A percentile compares a stretch with the other conserved stretches of the same genome.
Evolutionary conservation across 1,284 basidiomycete genomes (phyloP).

Genomic region (Stereum hirsutum): DNA sequence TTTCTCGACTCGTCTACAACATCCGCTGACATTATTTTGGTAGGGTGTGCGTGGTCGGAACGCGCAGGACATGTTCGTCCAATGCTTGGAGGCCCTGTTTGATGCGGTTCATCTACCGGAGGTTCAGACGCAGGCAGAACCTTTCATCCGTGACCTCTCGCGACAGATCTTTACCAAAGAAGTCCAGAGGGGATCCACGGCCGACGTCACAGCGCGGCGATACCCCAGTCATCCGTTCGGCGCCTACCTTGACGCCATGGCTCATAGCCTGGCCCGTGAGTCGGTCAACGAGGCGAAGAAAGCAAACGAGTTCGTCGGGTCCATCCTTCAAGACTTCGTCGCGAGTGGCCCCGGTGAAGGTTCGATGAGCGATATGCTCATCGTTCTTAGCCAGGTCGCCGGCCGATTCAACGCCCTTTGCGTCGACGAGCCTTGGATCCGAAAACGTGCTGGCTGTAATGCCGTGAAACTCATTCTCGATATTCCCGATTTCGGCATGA

Average conservation of each 20-base stretch:
- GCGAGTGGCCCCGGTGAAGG: conserved; percentile 34
- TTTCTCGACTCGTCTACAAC: not conserved
- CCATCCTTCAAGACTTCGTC: conserved; percentile 65
- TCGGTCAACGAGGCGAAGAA: conserved; percentile 49
- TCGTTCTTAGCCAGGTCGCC: conserved; percentile 70
- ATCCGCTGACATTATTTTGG: not conserved
- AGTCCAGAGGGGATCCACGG: conserved; percentile 44
- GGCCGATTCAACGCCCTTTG: conserved; percentile 78
- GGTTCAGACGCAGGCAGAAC: conserved; percentile 58
- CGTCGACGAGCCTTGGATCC: conserved; percentile 81
- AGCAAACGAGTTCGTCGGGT: conserved; percentile 49
- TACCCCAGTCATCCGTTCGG: conserved; percentile 55
- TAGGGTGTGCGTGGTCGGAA: conserved; percentile 71
- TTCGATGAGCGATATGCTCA: conserved; percentile 44
- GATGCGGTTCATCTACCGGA: conserved; percentile 72
- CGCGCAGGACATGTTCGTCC: conserved; percentile 65
- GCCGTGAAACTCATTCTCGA: conserved; percentile 77
- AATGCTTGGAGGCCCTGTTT: conserved; percentile 70
- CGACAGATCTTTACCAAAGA: conserved; percentile 63
- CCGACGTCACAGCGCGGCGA: conserved; percentile 43
- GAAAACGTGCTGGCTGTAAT: conserved; percentile 80
- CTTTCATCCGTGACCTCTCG: conserved; percentile 61
- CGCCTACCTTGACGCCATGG: conserved; percentile 72
- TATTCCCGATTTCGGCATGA: conserved; percentile 62
- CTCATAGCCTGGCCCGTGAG: conserved; percentile 61